Percentiles rank a stretch among this genome's conserved stretches.
phyloP scores from a whole-genome alignment of 306 rosid species.

The Pueraria montana region DNA sequence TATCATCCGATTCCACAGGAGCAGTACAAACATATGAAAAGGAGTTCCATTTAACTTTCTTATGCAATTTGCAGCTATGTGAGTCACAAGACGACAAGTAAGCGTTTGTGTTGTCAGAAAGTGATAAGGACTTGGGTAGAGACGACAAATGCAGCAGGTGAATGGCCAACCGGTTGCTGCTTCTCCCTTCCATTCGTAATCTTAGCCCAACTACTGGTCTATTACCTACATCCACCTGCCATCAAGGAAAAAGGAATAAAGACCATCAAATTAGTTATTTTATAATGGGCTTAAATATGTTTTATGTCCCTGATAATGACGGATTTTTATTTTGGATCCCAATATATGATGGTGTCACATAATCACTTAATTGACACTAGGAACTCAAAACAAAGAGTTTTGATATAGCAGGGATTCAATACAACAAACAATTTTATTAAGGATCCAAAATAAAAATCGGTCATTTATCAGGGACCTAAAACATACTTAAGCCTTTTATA shows the following conservation, averaged over 20 bases:
- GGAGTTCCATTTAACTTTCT: conserved; percentile 74
- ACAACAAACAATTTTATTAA: no score
- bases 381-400: no score
- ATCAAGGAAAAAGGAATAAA: conserved; percentile 30
- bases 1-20: conserved; percentile 75
- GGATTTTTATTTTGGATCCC: no score
- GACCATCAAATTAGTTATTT: neutral
- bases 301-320: no score
- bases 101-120: conserved; percentile 64
- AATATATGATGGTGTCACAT: no score
- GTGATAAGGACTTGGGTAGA: conserved; percentile 68
- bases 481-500: no score
- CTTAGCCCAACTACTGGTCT: conserved; percentile 77
- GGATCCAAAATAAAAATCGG: no score
- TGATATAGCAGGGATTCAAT: no score
- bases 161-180: conserved; percentile 75
- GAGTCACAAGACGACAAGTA: conserved; percentile 55
- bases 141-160: conserved; percentile 78
- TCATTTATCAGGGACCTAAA: no score
- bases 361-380: no score
- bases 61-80: conserved; percentile 56
- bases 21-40: conserved; percentile 79
- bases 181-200: conserved; percentile 75
- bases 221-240: conserved; percentile 79
- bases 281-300: neutral